Evolutionary conservation across 257 asterid species (phyloP).

Genomic region (Penstemon davidsonii): DNA sequence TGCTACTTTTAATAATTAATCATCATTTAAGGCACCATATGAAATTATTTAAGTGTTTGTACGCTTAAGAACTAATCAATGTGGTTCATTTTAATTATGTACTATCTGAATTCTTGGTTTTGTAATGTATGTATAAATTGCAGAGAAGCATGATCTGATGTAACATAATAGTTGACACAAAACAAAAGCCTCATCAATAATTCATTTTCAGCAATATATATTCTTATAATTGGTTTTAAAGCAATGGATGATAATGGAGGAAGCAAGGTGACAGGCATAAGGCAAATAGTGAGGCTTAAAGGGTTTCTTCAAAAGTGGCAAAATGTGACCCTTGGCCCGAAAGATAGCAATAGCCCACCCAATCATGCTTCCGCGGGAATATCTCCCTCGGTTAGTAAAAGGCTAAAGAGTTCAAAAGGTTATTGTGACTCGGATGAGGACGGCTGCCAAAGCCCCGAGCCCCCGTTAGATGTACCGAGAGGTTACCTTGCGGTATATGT

Average conservation of each 20-base stretch:
- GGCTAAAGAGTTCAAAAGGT: slow-evolving; percentile 35
- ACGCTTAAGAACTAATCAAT: too few species aligned
- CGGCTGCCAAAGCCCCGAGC: slow-evolving; percentile 48
- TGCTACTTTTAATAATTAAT: slow-evolving; percentile 27
- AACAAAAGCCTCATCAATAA: slow-evolving; percentile 18
- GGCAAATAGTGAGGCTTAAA: slow-evolving; percentile 73
- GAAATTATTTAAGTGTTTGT: too few species aligned
- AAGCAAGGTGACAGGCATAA: slow-evolving; percentile 61
- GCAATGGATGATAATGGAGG: slow-evolving; percentile 59
- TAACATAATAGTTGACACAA: slow-evolving; percentile 24
- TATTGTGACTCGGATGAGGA: slow-evolving; percentile 65
- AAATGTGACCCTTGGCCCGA: slow-evolving; percentile 45
- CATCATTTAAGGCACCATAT: background rate
- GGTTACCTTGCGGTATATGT: slow-evolving; percentile 65
- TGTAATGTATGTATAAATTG: slow-evolving; percentile 21
- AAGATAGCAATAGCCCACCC: slow-evolving; percentile 13
- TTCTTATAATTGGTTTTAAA: slow-evolving; percentile 23
- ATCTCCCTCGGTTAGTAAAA: slow-evolving; percentile 46
- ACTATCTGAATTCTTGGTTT: slow-evolving; percentile 4
- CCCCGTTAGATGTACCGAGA: slow-evolving; percentile 50
- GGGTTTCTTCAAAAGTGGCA: slow-evolving; percentile 74
- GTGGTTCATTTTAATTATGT: too few species aligned
- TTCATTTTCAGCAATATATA: slow-evolving; percentile 17
- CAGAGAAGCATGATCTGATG: slow-evolving; percentile 51
- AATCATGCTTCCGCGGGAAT: slow-evolving; percentile 33